A percentile compares a stretch with the other conserved stretches of the same genome.
Conservation (phyloP, 495 filamentous ascomycete genomes). For the Tuber brumale region DNA sequence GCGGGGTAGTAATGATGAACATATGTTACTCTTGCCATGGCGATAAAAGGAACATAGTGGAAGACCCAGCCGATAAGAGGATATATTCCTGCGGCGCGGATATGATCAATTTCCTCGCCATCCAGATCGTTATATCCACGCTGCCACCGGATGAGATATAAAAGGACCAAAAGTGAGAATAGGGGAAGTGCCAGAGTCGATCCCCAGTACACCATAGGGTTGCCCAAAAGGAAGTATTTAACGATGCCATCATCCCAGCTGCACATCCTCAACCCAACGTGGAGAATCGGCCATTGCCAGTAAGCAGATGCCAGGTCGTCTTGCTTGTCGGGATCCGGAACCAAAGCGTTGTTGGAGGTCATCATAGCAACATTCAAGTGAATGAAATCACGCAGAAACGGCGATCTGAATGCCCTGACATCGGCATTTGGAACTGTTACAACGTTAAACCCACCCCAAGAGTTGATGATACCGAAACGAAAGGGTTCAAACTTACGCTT, state of each 20-base stretch:
- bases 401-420: conserved; percentile 89
- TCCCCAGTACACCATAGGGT: conserved; percentile 93
- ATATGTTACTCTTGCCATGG: conserved; percentile 97
- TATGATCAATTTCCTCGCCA: conserved; percentile 73
- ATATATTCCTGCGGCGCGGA: conserved; percentile 89
- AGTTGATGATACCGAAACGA: conserved; percentile 2
- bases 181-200: conserved; percentile 69
- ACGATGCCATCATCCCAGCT: conserved; percentile 92
- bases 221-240: conserved; percentile 98
- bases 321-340: conserved; percentile 97
- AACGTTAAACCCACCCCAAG: conserved; percentile 33
- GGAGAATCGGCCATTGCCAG: conserved; percentile 96
- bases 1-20: conserved; percentile 99
- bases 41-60: conserved; percentile 90
- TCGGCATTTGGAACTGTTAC: conserved; percentile 75
- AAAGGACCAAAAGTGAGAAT: conserved; percentile 63
- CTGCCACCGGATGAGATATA: conserved; percentile 94
- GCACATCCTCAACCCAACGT: conserved; percentile 96
- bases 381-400: conserved; percentile 93
- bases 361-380: conserved; percentile 99
- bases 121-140: conserved; percentile 83
- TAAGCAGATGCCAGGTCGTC: conserved; percentile 93
- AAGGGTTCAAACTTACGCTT: conserved; percentile 52
- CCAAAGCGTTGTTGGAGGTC: conserved; percentile 98
- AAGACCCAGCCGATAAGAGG: conserved; percentile 90